Base-by-base conservation (phyloP, 345 rosid genomes). In the Euphorbia lathyris region DNA sequence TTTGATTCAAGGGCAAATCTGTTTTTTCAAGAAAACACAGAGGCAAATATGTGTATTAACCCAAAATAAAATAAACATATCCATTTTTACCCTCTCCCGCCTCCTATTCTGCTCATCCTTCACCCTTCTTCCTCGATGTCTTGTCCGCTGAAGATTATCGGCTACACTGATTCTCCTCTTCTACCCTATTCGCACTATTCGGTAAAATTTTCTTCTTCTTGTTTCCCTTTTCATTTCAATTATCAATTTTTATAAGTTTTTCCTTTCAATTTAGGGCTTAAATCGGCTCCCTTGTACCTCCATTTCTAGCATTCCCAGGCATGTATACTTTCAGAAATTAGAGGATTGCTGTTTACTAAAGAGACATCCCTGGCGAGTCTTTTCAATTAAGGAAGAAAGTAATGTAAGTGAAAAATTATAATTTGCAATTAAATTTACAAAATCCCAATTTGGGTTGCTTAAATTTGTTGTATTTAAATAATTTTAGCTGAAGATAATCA, bases 361-460 rank as follows among this genome's bases (percentile, higher is more conserved):
- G 25, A n/a, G 40, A 32, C 47, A 59, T 25, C 48, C 53, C 68
- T 71, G 40, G 14, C 66, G 68, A 2, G 20, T 77, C 62, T 70
- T 69, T 62, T 77, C 84, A 22, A 16, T 68, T 25, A 71, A 67
- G 43, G 53, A 63, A 58, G 65, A 67, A 3, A 66, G 65, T 70
- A 63, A 67, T 66, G 87, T 83, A 73, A 76, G 82, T 75, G 29
- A 67, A 0, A 42, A n/a, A 53, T 53, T 72, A 20, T n/a, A 11
- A 26, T 30, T 0, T 38, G 23, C 0, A 57, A 30, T 2, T n/a
- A 1, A 7, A 51, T 6, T 32, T 45, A 53, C 26, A 60, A 34
- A 60, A 32, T 60, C 45, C 45, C 64, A 30, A 8, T 60, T 19
- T 7, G 20, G 42, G 16, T 59, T 26, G 3, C 1, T 2, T 30